Evolutionary conservation across 2,329 filamentous ascomycete genomes (phyloP).

Genomic region (Arthroderma uncinatum): DNA sequence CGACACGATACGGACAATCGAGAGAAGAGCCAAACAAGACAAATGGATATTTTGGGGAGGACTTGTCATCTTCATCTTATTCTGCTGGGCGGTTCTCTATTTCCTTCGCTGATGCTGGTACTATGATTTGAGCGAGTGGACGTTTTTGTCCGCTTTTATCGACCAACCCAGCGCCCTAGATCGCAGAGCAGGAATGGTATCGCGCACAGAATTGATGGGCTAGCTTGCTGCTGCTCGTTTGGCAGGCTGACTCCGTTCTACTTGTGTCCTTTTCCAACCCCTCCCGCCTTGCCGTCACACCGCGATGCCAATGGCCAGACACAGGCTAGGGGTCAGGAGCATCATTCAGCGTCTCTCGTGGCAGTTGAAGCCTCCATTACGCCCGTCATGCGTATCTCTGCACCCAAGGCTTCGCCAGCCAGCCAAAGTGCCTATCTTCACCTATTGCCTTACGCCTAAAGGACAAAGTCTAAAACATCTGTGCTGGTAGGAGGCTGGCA

Average conservation of each 20-base stretch:
- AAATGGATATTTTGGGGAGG: slow-evolving; percentile 96
- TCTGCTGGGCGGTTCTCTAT: slow-evolving; percentile 84
- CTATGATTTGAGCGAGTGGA: too few relatives aligned
- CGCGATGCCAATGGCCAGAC: too few relatives aligned
- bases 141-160: neutral
- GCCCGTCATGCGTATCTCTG: too few relatives aligned
- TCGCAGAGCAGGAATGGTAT: neutral
- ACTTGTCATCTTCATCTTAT: slow-evolving; percentile 73
- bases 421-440: too few relatives aligned
- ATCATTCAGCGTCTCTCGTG: too few relatives aligned
- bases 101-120: slow-evolving; percentile 55
- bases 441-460: too few relatives aligned
- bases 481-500: neutral
- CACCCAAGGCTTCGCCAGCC: too few relatives aligned
- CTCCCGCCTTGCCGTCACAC: too few relatives aligned
- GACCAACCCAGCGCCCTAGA: neutral
- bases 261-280: too few relatives aligned
- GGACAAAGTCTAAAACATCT: neutral
- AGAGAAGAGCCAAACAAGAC: slow-evolving; percentile 80
- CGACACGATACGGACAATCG: slow-evolving; percentile 94
- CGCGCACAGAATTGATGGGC: neutral
- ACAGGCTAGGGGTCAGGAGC: too few relatives aligned
- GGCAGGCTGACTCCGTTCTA: neutral
- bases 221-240: neutral
- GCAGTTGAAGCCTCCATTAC: too few relatives aligned